Base-by-base conservation (phyloP, 2,329 filamentous ascomycete species). In the Macrophomina pseudophaseolina region DNA sequence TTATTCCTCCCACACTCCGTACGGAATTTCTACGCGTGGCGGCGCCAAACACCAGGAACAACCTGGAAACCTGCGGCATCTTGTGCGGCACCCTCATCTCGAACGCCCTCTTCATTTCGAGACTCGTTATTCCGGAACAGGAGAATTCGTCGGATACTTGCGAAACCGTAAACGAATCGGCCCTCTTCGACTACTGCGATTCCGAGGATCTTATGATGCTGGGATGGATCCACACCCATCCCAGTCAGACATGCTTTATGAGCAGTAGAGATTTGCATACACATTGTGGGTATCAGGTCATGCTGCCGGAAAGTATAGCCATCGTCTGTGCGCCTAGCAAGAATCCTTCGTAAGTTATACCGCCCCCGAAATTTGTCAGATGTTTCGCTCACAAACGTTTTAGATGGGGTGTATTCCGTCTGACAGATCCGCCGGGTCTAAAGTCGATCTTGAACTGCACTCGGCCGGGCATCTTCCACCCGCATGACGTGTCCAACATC, bases 181-280 rank as follows among this genome's bases (percentile, higher is more conserved):
- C 88, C 0, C 85, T 97, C 33, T 94, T 97, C 72, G 93, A 97
- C 66, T 97, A 94, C 76, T 96, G 94, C 74, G 91, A 95, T 72
- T 85, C 84, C 5, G 88, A 97, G 74, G 91, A 96, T 68, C 80
- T 98, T 42, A 87, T 97, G 78, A 88, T 97, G 64, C 85, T 97
- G 5, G 94, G 94, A 46, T 99, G 95, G 95, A 99, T 99, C 68
- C 95, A 99, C 76, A 99, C 95, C 0, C 95, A 99, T 77, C 95
- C 95, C 0, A 93, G 91, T 0, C 95, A 99, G 80, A 96, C 93
- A 0, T 99, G 95, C 79, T 99, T 99, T 77, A 96, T 99, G 92
- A 97, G 93, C 76, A 95, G 91, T 58, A 85, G 94, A 59, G 95
- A 99, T 75, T 76, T 98, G 71, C 95, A 99, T 75, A 99, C 96